Percentiles rank a stretch among this genome's conserved stretches.
These are phyloP conservation scores for Hortiboletus rubellus DNA, from an alignment of 1,284 basidiomycete genomes.

Conservation along the genomic window DNA sequence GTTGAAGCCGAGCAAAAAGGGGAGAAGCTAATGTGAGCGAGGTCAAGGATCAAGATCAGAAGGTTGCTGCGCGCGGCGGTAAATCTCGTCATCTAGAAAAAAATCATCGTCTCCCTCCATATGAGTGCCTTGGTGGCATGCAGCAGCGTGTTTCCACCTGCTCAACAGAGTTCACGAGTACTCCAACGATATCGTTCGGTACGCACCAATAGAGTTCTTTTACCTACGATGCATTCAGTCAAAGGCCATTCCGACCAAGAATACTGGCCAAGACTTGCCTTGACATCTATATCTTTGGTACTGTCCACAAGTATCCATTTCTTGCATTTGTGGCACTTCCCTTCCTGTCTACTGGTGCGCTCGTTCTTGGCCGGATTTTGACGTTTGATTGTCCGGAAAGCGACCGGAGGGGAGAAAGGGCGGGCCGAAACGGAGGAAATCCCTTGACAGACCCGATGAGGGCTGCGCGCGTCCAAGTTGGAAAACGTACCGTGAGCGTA, in stretches of 20 bases:
- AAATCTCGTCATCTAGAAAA: slow-evolving; percentile 45
- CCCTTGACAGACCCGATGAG: slow-evolving; percentile 39
- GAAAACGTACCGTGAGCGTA: slow-evolving; percentile 64
- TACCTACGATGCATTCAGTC: slow-evolving; percentile 44
- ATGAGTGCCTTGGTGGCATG: slow-evolving; percentile 61
- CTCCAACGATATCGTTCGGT: neutral
- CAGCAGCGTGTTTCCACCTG: slow-evolving; percentile 81
- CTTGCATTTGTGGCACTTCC: slow-evolving; percentile 71
- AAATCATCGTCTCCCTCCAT: slow-evolving; percentile 56
- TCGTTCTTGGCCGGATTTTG: slow-evolving; percentile 56
- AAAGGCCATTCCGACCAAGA: neutral
- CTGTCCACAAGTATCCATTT: slow-evolving; percentile 74
- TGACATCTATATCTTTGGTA: slow-evolving; percentile 65
- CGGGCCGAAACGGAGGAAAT: slow-evolving; percentile 59
- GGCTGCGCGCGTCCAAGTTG: neutral
- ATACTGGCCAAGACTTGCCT: slow-evolving; percentile 45
- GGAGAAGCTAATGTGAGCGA: neutral
- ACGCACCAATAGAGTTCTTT: slow-evolving; percentile 72
- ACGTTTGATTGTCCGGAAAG: slow-evolving; percentile 54
- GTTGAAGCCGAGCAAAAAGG: neutral
- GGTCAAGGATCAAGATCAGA: slow-evolving; percentile 1
- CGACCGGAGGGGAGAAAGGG: slow-evolving; percentile 74
- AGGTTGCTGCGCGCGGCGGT: slow-evolving; percentile 17
- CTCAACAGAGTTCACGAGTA: slow-evolving; percentile 8
- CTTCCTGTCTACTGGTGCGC: slow-evolving; percentile 58